A percentile compares a stretch with the other conserved stretches of the same genome.
Conservation (phyloP, 2,329 filamentous ascomycete species). For the Ramularia collo-cygni region DNA sequence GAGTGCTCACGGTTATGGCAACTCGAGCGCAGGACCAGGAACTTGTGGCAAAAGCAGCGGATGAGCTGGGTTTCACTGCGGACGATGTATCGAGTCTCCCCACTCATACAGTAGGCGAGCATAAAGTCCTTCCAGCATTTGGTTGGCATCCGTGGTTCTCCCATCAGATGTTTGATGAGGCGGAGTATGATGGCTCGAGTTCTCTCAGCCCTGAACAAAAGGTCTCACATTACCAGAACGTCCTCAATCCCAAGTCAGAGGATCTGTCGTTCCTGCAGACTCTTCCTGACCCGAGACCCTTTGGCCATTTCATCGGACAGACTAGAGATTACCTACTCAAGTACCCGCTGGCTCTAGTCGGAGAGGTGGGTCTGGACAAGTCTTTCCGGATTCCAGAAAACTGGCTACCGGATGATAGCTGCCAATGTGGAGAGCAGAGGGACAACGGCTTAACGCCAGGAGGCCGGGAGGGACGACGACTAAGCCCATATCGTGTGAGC, state of each 20-base stretch:
- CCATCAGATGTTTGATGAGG: conserved; percentile 64
- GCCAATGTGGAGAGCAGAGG: conserved; percentile 29
- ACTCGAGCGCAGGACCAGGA: conserved; percentile 69
- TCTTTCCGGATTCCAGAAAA: conserved; percentile 64
- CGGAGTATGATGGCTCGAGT: conserved; percentile 25
- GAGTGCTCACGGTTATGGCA: conserved; percentile 66
- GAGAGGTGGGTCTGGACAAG: conserved; percentile 73
- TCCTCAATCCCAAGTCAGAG: conserved; percentile 53
- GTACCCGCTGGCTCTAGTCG: conserved; percentile 61
- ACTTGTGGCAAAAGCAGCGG: conserved; percentile 59
- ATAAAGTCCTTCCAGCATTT: conserved; percentile 62
- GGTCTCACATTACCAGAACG: conserved; percentile 57
- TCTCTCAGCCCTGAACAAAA: conserved; percentile 38
- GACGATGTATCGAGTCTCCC: conserved; percentile 10
- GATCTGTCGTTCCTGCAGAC: conserved; percentile 43
- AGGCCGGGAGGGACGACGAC: conserved; percentile 59
- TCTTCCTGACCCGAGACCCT: conserved; percentile 54
- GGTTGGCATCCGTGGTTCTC: conserved; percentile 88
- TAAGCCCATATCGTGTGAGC: conserved; percentile 62
- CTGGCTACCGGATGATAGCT: conserved; percentile 38
- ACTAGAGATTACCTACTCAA: conserved; percentile 50
- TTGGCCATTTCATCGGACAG: conserved; percentile 52
- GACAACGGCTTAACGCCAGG: conserved; percentile 56
- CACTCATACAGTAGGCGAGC: conserved; percentile 22
- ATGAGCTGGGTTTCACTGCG: conserved; percentile 43